Percentiles rank a stretch among this genome's conserved stretches.
phyloP scores from a whole-genome alignment of 805 yeast genomes.

The Crinitomyces ghanaensis region DNA sequence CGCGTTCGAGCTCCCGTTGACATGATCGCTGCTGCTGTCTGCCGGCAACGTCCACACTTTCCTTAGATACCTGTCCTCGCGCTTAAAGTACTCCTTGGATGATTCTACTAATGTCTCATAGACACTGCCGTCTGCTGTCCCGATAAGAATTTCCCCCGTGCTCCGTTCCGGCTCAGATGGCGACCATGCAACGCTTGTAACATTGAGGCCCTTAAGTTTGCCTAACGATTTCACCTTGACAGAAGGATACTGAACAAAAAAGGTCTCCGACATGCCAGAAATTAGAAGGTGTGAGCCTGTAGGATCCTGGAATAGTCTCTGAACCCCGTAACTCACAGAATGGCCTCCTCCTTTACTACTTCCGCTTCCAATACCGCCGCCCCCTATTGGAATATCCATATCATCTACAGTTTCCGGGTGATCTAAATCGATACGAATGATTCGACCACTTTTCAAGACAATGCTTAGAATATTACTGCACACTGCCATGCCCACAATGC shows the following conservation, averaged over 20 bases:
- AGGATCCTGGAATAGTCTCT: conserved; percentile 37
- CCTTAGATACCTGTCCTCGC: conserved; percentile 31
- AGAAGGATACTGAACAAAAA: conserved; percentile 34
- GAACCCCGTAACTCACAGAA: no score
- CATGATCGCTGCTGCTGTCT: no score
- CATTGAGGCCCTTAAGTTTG: conserved; percentile 36
- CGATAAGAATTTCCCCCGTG: conserved; percentile 39
- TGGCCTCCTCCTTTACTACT: no score
- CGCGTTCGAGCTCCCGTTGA: no score
- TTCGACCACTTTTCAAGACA: conserved; percentile 38
- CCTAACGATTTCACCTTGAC: conserved; percentile 32
- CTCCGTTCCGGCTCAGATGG: conserved; percentile 26
- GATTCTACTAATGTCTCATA: conserved; percentile 38
- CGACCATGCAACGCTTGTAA: conserved; percentile 34
- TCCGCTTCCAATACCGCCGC: conserved; percentile 12
- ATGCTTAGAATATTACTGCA: conserved; percentile 44
- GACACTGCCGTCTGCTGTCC: conserved; percentile 38
- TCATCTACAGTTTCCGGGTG: conserved; percentile 48
- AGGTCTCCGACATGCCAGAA: conserved; percentile 38
- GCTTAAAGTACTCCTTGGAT: conserved; percentile 33
- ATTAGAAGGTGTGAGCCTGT: conserved; percentile 42
- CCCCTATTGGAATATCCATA: conserved; percentile 22
- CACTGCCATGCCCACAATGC: conserved; percentile 42
- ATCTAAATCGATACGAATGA: conserved; percentile 57
- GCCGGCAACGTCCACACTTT: conserved; percentile 31